These are phyloP conservation scores for Yamadazyma sp. DNA, from an alignment of 1,139 yeast species.

Conservation along the genomic window DNA sequence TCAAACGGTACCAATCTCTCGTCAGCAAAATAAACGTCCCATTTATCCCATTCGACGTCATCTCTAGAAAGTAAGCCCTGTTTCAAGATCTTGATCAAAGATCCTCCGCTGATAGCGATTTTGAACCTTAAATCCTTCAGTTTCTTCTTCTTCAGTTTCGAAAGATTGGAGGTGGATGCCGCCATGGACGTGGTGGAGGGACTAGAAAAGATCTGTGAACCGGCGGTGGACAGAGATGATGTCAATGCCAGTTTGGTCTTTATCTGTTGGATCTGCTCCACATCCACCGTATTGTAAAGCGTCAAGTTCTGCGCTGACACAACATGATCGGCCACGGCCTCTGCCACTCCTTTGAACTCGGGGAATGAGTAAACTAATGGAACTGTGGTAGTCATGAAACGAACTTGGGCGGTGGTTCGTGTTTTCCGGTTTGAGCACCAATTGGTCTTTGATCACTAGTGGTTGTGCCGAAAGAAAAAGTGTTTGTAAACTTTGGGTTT, in stretches of 20 bases:
- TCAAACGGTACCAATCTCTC: slow-evolving; percentile 91
- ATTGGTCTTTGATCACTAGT: too few relatives aligned
- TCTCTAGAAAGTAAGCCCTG: slow-evolving; percentile 77
- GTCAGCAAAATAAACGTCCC: slow-evolving; percentile 97
- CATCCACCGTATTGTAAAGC: slow-evolving; percentile 51
- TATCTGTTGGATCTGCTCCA: slow-evolving; percentile 29
- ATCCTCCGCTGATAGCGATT: slow-evolving; percentile 92
- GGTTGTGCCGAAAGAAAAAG: too few relatives aligned
- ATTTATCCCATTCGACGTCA: slow-evolving; percentile 84
- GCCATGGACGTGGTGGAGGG: slow-evolving; percentile 11
- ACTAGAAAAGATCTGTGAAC: slow-evolving; percentile 15
- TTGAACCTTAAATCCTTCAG: slow-evolving; percentile 69
- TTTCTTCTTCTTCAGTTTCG: slow-evolving; percentile 44
- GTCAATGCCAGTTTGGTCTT: slow-evolving; percentile 12
- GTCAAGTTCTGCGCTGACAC: slow-evolving; percentile 77
- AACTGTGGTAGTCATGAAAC: slow-evolving; percentile 94
- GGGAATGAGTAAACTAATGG: slow-evolving; percentile 91
- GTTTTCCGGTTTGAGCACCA: background rate
- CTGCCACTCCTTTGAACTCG: slow-evolving; percentile 86
- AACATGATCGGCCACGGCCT: slow-evolving; percentile 90
- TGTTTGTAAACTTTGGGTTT: too few relatives aligned
- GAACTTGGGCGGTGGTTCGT: background rate
- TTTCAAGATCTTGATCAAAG: slow-evolving; percentile 78
- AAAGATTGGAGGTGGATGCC: slow-evolving; percentile 8
- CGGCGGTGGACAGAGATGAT: slow-evolving; percentile 20